Evolutionary conservation across 1,284 basidiomycete genomes (phyloP), one percentile per base, ranked within the genome.

Genomic region (Gomphus bonarii): DNA sequence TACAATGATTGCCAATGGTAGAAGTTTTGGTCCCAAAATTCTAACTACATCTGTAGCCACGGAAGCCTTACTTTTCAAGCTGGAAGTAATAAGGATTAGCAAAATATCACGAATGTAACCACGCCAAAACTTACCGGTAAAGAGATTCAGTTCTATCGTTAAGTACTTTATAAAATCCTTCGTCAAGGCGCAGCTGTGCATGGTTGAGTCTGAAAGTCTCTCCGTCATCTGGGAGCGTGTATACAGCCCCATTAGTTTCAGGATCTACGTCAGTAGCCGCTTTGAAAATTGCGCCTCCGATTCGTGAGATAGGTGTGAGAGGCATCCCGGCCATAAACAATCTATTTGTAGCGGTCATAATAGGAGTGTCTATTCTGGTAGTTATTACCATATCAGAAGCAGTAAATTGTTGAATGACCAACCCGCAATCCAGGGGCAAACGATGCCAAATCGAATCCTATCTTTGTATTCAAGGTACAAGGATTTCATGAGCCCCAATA

Each of bases 351-450:
- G 69, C 60, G 3, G 72, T 69, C 1, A 81, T 62, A 57, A 82
- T 79, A 28, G 63, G 68, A 3, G 78, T 81, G 50, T 80, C 78
- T 76, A 30, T 10, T 20, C 16, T 31, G 40, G 46, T 40, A 59
- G 42, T 33, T 47, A 50, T 49, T 18, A 51, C 47, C 22, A 48
- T 55, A 55, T 8, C 20, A 50, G 49, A 47, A 14, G 54, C 35
- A 43, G 22, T 20, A 36, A 33, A 49, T 43, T 16, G 48, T 46
- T 49, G 33, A 38, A 20, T 48, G 30, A 61, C 68, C 51, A 54
- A 75, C 78, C 76, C 43, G 76, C 76, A 59, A 78, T 80, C 65
- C 72, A 81, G 0, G 80, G 80, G 58, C 77, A 78, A 38, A 83
- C 73, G 58, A 72, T 69, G 12, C 69, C 72, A 28, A 80, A 67